Conservation (phyloP, 2,329 filamentous ascomycete genomes). For the Sporothrix protearum region DNA sequence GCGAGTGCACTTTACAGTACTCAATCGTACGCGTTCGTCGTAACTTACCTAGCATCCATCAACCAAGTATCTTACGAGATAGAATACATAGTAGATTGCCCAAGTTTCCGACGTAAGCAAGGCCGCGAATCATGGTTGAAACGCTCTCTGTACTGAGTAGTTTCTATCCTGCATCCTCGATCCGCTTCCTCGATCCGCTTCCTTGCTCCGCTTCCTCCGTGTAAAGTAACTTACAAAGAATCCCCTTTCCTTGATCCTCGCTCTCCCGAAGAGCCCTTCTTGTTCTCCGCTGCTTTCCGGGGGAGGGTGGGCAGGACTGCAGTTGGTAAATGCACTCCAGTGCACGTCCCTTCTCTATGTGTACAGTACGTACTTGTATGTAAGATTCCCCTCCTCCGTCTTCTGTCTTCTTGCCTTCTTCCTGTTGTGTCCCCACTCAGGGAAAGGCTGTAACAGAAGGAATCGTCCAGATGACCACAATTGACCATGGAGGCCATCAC, state of each 20-base stretch:
- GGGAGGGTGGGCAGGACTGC: background rate
- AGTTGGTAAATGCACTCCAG: conserved; percentile 5
- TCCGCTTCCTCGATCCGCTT: background rate
- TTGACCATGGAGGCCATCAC: background rate
- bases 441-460: background rate
- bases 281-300: background rate
- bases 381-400: no score
- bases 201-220: background rate
- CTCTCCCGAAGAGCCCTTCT: background rate
- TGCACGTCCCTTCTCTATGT: background rate
- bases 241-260: background rate
- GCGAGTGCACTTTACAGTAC: background rate
- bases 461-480: background rate
- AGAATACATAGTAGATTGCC: background rate
- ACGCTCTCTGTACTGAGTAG: background rate
- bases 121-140: background rate
- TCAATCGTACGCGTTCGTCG: no score
- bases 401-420: background rate
- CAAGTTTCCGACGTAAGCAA: background rate
- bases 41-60: no score
- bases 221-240: background rate
- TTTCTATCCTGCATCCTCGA: conserved; percentile 3
- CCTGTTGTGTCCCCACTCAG: background rate
- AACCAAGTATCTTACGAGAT: no score
- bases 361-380: no score